phyloP scores from a whole-genome alignment of 768 basidiomycete genomes.

The Mycena polygramma region DNA sequence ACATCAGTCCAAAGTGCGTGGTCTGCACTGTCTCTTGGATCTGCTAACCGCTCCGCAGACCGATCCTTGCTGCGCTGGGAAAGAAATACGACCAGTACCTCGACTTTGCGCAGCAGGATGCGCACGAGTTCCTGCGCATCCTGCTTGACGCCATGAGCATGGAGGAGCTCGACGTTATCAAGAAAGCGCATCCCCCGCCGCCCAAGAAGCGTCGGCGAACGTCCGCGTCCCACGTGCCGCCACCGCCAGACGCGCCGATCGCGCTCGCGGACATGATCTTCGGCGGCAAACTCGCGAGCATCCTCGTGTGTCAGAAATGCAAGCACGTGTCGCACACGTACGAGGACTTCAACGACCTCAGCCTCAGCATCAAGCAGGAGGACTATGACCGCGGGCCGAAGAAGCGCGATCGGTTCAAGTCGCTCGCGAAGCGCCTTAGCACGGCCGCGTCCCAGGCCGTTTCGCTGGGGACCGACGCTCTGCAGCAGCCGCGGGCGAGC shows the following conservation, averaged over 20 bases:
- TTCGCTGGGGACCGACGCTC: constrained; percentile 35
- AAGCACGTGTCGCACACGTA: constrained; percentile 93
- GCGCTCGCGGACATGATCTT: constrained; percentile 94
- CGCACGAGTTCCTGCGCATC: constrained; percentile 93
- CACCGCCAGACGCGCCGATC: constrained; percentile 61
- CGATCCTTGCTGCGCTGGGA: constrained; percentile 76
- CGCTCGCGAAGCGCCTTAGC: constrained; percentile 75
- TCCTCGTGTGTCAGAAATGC: constrained; percentile 95
- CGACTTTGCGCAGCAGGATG: constrained; percentile 96
- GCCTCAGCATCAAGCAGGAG: constrained; percentile 88
- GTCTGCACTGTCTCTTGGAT: constrained; percentile 2
- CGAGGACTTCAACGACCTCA: constrained; percentile 96
- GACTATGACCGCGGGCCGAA: constrained; percentile 74
- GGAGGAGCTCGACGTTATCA: constrained; percentile 95
- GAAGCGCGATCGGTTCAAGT: constrained; percentile 84
- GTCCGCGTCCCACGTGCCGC: constrained; percentile 38
- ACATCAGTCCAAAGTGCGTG: constrained; percentile 77
- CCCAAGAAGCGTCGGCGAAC: constrained; percentile 57
- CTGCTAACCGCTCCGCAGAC: constrained; percentile 52
- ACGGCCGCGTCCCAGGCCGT: constrained; percentile 43
- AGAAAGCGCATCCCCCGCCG: constrained; percentile 70
- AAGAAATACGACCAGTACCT: constrained; percentile 94
- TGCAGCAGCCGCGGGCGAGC: constrained; percentile 63
- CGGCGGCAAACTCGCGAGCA: constrained; percentile 88
- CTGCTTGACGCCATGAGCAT: constrained; percentile 93